A percentile compares a stretch with the other conserved stretches of the same genome.
Evolutionary conservation across 1,284 basidiomycete genomes (phyloP).

Genomic region (Wolfiporia cocos): DNA sequence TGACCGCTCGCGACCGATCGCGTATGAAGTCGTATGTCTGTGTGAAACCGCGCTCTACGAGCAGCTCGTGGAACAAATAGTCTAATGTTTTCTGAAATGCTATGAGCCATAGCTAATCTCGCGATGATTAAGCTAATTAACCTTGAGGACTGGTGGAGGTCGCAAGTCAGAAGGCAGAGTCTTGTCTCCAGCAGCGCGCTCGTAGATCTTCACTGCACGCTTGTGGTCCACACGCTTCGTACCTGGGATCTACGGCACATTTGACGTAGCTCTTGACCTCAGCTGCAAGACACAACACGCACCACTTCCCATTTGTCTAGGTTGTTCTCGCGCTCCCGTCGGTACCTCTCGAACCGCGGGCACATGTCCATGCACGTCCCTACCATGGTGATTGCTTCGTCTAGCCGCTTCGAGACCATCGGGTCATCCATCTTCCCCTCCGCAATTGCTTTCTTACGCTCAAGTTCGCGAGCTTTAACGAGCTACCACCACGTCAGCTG

Average conservation of each 20-base stretch:
- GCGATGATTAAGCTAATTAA: constrained; percentile 26
- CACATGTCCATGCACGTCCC: constrained; percentile 96
- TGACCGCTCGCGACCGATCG: constrained; percentile 86
- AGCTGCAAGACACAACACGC: constrained; percentile 26
- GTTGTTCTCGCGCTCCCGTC: constrained; percentile 87
- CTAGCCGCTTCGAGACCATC: constrained; percentile 67
- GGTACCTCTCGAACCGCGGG: constrained; percentile 87
- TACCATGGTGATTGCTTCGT: constrained; percentile 84
- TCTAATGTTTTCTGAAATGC: constrained; percentile 73
- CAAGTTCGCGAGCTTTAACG: constrained; percentile 66
- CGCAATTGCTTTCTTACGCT: constrained; percentile 75
- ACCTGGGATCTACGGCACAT: constrained; percentile 50
- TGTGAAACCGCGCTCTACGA: constrained; percentile 64
- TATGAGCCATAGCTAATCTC: background rate
- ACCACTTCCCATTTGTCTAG: constrained; percentile 86
- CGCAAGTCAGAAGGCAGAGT: constrained; percentile 89
- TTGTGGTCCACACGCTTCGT: constrained; percentile 79
- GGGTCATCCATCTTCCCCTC: constrained; percentile 89
- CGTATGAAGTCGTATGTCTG: constrained; percentile 83
- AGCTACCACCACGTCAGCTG: constrained; percentile 37
- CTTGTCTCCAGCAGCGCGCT: constrained; percentile 92
- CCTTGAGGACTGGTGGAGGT: constrained; percentile 81
- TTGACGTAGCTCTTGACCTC: background rate
- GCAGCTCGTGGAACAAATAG: constrained; percentile 85
- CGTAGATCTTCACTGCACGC: constrained; percentile 92